Evolutionary conservation across 148 eudicot species (phyloP), one percentile per base, ranked within the genome.

Genomic region (Camellia granthamiana): DNA sequence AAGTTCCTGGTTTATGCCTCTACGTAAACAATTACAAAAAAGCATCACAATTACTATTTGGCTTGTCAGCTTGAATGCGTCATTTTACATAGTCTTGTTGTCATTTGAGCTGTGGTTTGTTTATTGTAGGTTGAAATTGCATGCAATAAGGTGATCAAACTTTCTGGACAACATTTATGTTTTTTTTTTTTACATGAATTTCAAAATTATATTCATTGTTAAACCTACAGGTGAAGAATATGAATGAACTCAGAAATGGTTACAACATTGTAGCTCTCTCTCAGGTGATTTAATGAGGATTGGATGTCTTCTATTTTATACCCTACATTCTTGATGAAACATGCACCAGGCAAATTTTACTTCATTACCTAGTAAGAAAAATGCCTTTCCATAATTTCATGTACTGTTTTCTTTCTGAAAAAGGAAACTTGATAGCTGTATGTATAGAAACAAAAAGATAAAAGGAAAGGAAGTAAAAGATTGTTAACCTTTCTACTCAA

Each of bases 211-310:
- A 19, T 71, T 74, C 16, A 61, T 76, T 10, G 14, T 69, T 78
- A 66, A 71, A 52, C 76, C 51, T 55, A 78, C 88, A 95, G 98
- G 97, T 95, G 77, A 93, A 95, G 87, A 76, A 95, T 82, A 88
- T 89, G 90, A 88, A 90, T 80, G 90, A 90, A 73, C 92, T 95
- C 38, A 77, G 79, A 60, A 74, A 78, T 18, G 98, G 98, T 77
- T 93, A 90, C 87, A 95, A 90, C 84, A 88, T 93, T 76, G 97
- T 93, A 84, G 99, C 94, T 81, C 90, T 95, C 44, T 95, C 98
- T 77, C 98, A 93, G 97, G 97, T 95, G 81, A 84, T 42, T 1
- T 41, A 75, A 49, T 54, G 18, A 30, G 69, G 69, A 23, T 30
- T 0, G 43, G 7, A 81, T 54, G 16, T 70, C 56, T 5, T 38